Conservation (phyloP, 768 basidiomycete species). For the Trametes elegans region DNA sequence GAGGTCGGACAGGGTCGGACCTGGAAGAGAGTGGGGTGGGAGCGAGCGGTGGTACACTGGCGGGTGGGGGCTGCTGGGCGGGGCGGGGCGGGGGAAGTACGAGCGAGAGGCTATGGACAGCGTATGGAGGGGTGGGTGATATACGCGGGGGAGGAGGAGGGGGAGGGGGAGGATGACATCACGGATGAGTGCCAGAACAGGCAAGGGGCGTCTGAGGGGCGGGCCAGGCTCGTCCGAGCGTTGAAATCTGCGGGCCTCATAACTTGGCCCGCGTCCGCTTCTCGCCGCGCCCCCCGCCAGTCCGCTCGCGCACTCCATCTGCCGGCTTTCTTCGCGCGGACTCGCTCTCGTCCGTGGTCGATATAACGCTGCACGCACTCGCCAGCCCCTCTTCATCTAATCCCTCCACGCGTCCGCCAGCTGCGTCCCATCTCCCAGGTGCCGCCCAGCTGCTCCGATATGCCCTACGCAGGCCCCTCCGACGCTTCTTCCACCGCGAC, state of each 20-base stretch:
- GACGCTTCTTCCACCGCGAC: slow-evolving; percentile 16
- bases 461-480: slow-evolving; percentile 30
- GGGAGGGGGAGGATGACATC: slow-evolving; percentile 4
- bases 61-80: not conserved
- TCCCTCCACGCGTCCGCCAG: not conserved
- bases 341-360: too few relatives aligned
- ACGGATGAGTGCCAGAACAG: not conserved
- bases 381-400: not conserved
- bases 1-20: slow-evolving; percentile 19
- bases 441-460: slow-evolving; percentile 13
- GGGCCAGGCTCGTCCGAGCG: not conserved
- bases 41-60: not conserved
- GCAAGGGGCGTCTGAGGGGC: not conserved
- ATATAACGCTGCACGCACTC: not conserved
- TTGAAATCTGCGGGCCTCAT: not conserved
- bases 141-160: not conserved
- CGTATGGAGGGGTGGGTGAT: not conserved
- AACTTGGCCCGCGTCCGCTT: not conserved
- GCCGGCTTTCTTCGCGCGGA: not conserved
- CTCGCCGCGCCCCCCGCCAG: not conserved
- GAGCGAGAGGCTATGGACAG: not conserved
- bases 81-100: not conserved
- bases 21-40: slow-evolving; percentile 20
- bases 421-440: not conserved
- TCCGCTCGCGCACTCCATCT: not conserved